Evolutionary conservation across 2,329 filamentous ascomycete species (phyloP), one percentile per base, ranked within the genome.

Genomic region (Hypoxylon sp.): DNA sequence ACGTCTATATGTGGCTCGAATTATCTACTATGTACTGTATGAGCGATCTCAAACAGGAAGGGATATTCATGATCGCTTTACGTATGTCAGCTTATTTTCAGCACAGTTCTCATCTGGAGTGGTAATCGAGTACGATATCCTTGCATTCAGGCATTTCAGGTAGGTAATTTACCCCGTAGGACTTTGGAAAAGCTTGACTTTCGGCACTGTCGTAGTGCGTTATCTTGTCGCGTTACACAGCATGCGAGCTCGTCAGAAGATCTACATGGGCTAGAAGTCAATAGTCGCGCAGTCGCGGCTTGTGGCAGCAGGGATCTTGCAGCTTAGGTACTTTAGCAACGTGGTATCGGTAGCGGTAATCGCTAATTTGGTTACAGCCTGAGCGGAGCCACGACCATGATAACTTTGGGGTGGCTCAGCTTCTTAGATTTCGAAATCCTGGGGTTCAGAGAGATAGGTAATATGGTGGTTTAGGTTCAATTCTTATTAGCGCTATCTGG

Each of bases 211-310:
- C 43, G 19, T 11, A 26, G 13, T 28, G 20, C 17, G 6, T 26
- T 48, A 24, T 48, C 43, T 39, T 20, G 6, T 39, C 11, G 47
- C 28, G 39, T 53, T 59, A 32, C 50, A 54, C 44, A 39, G 32
- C 15, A 6, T 50, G 10, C n/a, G n/a, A n/a, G n/a, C 19, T n/a
- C 50, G 24, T 48, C 19, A 22, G 43, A 52, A 15, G 46, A 56
- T 46, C 48, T 56, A 48, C 48, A 50, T 39, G 20, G 56, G 46
- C 55, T 39, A 53, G 34, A 32, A 52, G 57, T 28, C 32, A 4
- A 57, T 37, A 39, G 56, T 54, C 28, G 48, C 52, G 19, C n/a
- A n/a, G n/a, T n/a, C n/a, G 37, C 8, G 24, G 41, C 11, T 17
- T 13, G 41, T 47, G 37, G 34, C 11, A 5, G 43, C 19, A 13